phyloP scores from a whole-genome alignment of 805 yeast species.

The Metschnikowia peoriensis region DNA sequence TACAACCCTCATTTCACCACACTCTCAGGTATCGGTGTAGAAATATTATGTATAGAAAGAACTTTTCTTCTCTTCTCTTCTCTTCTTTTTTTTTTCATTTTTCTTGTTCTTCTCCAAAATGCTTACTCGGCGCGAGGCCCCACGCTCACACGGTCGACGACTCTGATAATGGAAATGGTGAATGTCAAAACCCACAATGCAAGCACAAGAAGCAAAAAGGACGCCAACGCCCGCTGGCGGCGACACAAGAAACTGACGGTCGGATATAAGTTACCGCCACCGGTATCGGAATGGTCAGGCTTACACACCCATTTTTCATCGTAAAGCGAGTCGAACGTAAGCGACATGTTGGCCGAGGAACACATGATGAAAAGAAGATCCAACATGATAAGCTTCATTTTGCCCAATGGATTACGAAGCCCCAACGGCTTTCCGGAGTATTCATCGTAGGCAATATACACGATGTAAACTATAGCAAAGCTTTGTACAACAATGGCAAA shows the following conservation, averaged over 20 bases:
- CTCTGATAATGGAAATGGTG: conserved; percentile 76
- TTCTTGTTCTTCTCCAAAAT: no score
- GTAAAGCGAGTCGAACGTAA: conserved; percentile 78
- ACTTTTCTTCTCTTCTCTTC: no score
- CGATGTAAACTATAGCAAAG: conserved; percentile 70
- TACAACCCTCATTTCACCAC: no score
- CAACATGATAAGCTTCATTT: conserved; percentile 74
- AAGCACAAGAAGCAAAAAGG: conserved; percentile 73
- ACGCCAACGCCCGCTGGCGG: conserved; percentile 73
- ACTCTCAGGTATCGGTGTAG: no score
- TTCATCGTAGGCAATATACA: conserved; percentile 87
- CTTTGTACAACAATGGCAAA: conserved; percentile 89
- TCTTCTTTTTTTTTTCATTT: no score
- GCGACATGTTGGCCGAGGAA: conserved; percentile 81
- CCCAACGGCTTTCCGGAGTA: conserved; percentile 92
- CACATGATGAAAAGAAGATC: conserved; percentile 87
- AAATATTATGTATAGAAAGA: no score
- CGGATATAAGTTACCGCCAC: conserved; percentile 25
- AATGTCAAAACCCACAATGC: conserved; percentile 84
- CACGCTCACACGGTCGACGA: conserved; percentile 60
- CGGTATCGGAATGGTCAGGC: conserved; percentile 21
- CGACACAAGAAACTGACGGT: conserved; percentile 59
- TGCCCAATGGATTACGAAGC: conserved; percentile 77
- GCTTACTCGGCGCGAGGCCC: conserved; percentile 15
- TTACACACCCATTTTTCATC: conserved; percentile 79